Percentiles rank a stretch among this genome's conserved stretches.
These are phyloP conservation scores for Magnaporthiopsis rhizophila DNA, from an alignment of 2,329 filamentous ascomycete species.

Conservation along the genomic window DNA sequence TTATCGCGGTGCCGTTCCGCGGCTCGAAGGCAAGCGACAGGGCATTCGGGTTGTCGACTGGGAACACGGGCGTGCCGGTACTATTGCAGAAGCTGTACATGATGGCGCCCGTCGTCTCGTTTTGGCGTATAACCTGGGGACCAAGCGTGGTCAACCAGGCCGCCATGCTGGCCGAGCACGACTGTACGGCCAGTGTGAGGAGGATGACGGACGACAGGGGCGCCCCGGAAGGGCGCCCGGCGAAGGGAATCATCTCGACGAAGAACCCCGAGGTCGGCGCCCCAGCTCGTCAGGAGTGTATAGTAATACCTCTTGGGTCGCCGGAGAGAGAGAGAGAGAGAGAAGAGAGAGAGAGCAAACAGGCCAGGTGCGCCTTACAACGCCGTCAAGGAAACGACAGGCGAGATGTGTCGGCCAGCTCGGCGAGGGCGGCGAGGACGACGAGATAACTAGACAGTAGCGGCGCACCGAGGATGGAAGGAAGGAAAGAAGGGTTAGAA, in stretches of 20 bases:
- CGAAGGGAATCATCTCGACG: conserved; percentile 3
- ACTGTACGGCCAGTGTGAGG: conserved; percentile 10
- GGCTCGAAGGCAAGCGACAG: conserved; percentile 21
- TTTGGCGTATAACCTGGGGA: conserved; percentile 27
- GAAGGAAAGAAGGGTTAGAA: too few relatives aligned
- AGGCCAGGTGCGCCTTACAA: too few relatives aligned
- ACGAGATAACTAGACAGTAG: too few relatives aligned
- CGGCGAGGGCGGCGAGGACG: too few relatives aligned
- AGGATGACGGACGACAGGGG: conserved; percentile 6
- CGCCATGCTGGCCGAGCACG: conserved; percentile 19
- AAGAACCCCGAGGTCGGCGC: too few relatives aligned
- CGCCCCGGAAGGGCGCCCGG: not conserved
- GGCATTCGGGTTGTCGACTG: conserved; percentile 22
- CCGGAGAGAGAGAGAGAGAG: too few relatives aligned
- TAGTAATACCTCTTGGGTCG: too few relatives aligned
- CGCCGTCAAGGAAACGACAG: too few relatives aligned
- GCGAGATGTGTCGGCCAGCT: too few relatives aligned
- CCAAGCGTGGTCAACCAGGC: conserved; percentile 27
- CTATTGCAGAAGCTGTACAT: conserved; percentile 29
- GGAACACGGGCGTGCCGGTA: conserved; percentile 23
- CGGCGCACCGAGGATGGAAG: too few relatives aligned
- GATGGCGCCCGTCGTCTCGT: conserved; percentile 25
- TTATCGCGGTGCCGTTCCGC: conserved; percentile 25
- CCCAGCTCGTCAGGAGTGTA: too few relatives aligned
- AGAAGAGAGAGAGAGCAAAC: too few relatives aligned